These are phyloP conservation scores for Rhizopus delemar DNA, from an alignment of 371 early-diverging fungal genomes.

Conservation along the genomic window DNA sequence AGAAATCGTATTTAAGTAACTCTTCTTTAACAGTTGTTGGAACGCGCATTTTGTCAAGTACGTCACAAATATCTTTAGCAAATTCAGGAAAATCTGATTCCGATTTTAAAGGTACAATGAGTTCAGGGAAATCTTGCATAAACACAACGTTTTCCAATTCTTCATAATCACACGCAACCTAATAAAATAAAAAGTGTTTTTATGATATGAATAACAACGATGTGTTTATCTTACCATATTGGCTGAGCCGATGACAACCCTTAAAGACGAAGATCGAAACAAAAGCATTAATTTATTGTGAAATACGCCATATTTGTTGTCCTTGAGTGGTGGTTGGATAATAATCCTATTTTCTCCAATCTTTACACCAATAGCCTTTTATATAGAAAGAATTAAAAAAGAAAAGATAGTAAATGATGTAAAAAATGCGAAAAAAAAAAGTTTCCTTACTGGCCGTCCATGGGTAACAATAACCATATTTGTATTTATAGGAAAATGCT, in stretches of 20 bases:
- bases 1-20: constrained; percentile 38
- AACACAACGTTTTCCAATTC: constrained; percentile 53
- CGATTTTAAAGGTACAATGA: constrained; percentile 2
- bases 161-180: constrained; percentile 46
- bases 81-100: constrained; percentile 26
- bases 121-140: constrained; percentile 48
- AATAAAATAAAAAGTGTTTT: background rate
- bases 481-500: constrained; percentile 35
- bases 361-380: constrained; percentile 31
- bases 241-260: constrained; percentile 53
- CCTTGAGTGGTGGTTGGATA: constrained; percentile 42
- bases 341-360: constrained; percentile 26
- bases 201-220: background rate
- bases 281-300: constrained; percentile 51
- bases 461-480: constrained; percentile 46
- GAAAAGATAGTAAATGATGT: background rate
- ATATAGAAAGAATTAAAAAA: no score
- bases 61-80: constrained; percentile 35
- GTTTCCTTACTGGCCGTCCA: constrained; percentile 40
- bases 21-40: constrained; percentile 41
- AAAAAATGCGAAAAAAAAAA: background rate
- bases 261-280: constrained; percentile 33
- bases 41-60: constrained; percentile 40
- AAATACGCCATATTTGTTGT: constrained; percentile 41
- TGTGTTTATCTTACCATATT: constrained; percentile 33